These are phyloP conservation scores for Hemerocallis citrina DNA, from an alignment of 106 monocot species.

Conservation along the genomic window DNA sequence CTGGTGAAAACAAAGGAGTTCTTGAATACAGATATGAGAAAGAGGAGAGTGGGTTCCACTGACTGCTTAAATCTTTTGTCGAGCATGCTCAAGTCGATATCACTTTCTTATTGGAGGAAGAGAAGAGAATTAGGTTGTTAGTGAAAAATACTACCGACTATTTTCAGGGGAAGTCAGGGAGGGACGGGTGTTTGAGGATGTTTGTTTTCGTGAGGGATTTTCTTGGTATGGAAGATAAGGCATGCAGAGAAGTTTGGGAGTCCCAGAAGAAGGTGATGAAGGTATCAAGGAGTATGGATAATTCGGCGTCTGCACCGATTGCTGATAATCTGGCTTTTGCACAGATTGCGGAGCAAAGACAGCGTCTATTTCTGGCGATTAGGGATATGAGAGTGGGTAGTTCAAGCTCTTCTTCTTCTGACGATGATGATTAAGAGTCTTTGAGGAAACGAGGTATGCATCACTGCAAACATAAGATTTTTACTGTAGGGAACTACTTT, in stretches of 20 bases:
- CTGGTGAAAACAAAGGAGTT: conserved; percentile 30
- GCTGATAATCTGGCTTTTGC: conserved; percentile 4
- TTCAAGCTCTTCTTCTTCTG: conserved; percentile 37
- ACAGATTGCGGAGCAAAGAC: conserved; percentile 5
- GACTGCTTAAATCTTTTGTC: conserved; percentile 31
- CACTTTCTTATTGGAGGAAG: conserved; percentile 26
- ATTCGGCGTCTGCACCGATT: too few relatives aligned
- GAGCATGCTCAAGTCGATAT: conserved; percentile 40
- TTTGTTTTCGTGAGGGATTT: conserved; percentile 45
- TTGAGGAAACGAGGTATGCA: too few relatives aligned
- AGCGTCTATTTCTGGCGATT: conserved; percentile 39
- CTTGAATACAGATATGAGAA: conserved; percentile 34
- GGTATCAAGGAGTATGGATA: conserved; percentile 11
- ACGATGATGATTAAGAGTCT: too few relatives aligned
- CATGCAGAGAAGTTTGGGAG: conserved; percentile 34
- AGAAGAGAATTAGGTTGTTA: conserved; percentile 25
- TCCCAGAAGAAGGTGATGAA: conserved; percentile 5
- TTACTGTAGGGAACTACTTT: too few relatives aligned
- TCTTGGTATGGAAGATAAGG: conserved; percentile 34
- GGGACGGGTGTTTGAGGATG: conserved; percentile 48
- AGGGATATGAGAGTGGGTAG: conserved; percentile 22
- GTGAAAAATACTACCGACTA: conserved; percentile 51
- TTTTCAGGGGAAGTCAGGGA: conserved; percentile 59
- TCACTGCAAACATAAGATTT: too few relatives aligned
- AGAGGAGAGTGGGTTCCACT: conserved; percentile 42